A percentile compares a stretch with the other conserved stretches of the same genome.
Evolutionary conservation across 1,284 basidiomycete genomes (phyloP).

Genomic region (Pascua guehoae): DNA sequence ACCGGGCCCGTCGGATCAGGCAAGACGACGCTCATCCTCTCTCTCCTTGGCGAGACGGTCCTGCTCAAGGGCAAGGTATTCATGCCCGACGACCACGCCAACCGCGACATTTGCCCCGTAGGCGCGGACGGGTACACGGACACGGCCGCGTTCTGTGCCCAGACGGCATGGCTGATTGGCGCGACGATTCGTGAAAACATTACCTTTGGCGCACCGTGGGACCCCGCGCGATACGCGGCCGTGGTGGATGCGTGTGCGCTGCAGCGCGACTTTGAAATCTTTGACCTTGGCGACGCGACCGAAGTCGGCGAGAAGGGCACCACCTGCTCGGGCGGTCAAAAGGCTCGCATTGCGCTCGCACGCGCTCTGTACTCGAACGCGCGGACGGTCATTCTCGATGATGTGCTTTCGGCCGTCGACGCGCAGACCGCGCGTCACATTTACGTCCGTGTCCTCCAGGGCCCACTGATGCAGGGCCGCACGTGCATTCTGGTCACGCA

Average conservation of each 20-base stretch:
- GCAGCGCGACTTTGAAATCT: slow-evolving; percentile 53
- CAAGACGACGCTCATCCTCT: slow-evolving; percentile 68
- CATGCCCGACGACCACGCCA: slow-evolving; percentile 53
- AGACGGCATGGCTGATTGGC: slow-evolving; percentile 57
- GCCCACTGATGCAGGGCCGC: slow-evolving; percentile 45
- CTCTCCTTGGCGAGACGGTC: slow-evolving; percentile 55
- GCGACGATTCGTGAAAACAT: slow-evolving; percentile 58
- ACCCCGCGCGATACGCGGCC: slow-evolving; percentile 50
- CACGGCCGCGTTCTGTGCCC: slow-evolving; percentile 55
- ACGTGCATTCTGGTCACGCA: slow-evolving; percentile 56
- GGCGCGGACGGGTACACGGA: slow-evolving; percentile 52
- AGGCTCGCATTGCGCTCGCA: slow-evolving; percentile 47
- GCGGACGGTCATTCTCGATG: slow-evolving; percentile 46
- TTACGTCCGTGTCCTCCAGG: slow-evolving; percentile 39
- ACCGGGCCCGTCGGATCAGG: slow-evolving; percentile 54
- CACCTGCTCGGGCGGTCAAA: slow-evolving; percentile 49
- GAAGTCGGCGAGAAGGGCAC: slow-evolving; percentile 59
- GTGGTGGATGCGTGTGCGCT: slow-evolving; percentile 56
- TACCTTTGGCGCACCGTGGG: slow-evolving; percentile 52
- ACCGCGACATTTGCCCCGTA: slow-evolving; percentile 47
- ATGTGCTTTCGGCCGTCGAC: slow-evolving; percentile 49
- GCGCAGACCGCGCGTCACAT: slow-evolving; percentile 52
- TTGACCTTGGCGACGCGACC: slow-evolving; percentile 56
- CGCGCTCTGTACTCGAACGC: slow-evolving; percentile 47
- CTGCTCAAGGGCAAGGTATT: slow-evolving; percentile 53